Percentiles rank a stretch among this genome's conserved stretches.
Conservation (phyloP, 345 rosid genomes). For the Brassica rapa region DNA sequence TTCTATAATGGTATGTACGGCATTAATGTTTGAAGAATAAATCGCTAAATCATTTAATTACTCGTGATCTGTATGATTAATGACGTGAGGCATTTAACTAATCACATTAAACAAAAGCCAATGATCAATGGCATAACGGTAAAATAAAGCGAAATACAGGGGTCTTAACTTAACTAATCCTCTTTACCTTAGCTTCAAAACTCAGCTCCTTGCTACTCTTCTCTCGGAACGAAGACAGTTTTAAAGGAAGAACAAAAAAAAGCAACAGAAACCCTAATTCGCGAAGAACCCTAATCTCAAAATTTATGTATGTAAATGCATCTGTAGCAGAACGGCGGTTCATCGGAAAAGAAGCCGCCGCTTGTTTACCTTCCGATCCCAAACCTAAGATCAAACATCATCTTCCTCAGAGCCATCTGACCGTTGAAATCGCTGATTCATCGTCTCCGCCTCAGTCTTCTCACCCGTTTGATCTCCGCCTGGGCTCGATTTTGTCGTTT, state of each 20-base stretch:
- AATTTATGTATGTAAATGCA: conserved; percentile 47
- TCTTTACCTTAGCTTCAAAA: conserved; percentile 40
- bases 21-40: conserved; percentile 28
- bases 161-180: neutral
- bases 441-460: conserved; percentile 43
- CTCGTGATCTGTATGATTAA: conserved; percentile 9
- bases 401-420: conserved; percentile 44
- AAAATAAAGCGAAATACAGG: neutral
- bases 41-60: neutral
- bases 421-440: conserved; percentile 49
- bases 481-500: conserved; percentile 25
- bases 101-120: conserved; percentile 22
- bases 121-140: conserved; percentile 29
- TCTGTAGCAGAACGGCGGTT: conserved; percentile 41
- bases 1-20: conserved; percentile 6
- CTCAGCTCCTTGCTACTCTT: conserved; percentile 30
- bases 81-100: conserved; percentile 24
- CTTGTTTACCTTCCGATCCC: conserved; percentile 34
- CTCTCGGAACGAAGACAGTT: conserved; percentile 37
- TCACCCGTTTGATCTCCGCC: conserved; percentile 41
- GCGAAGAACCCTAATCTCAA: conserved; percentile 27
- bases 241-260: neutral
- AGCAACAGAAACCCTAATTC: conserved; percentile 32
- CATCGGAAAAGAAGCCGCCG: conserved; percentile 48
- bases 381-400: conserved; percentile 39